Evolutionary conservation across 2,329 filamentous ascomycete species (phyloP), one percentile per base, ranked within the genome.

Genomic region (Fusarium verrucosum): DNA sequence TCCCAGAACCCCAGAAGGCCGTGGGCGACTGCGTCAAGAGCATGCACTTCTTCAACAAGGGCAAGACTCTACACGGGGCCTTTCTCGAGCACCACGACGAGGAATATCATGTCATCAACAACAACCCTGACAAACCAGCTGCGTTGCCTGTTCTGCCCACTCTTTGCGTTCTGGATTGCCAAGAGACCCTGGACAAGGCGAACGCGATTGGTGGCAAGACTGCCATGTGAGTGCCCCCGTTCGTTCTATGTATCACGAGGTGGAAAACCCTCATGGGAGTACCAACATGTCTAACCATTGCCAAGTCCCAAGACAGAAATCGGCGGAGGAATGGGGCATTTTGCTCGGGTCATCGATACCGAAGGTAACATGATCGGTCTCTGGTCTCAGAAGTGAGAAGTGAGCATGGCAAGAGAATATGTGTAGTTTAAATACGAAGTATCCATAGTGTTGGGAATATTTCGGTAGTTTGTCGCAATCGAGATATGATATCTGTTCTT

Each of bases 331-430:
- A 76, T 75, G 74, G 77, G 76, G 1, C 71, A 65, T 55, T 76
- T 75, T 58, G 76, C 75, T 32, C 73, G 76, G 4, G 72, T 79
- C 36, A 64, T 78, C 42, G 76, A 79, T 58, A 71, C 71, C 10
- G 77, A 80, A 66, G 76, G 75, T n/a, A 79, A 79, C 57, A 62
- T 76, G 68, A 69, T 76, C 37, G 73, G 76, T 23, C 59, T 76
- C 28, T 77, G 73, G 75, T 73, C 74, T 46, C 68, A 71, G 57
- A 65, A 74, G 20, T 74, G 65, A 70, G 45, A 32, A 73, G 22
- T 74, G 65, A 70, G 46, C 30, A 38, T 33, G n/a, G n/a, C 13
- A 26, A 20, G 42, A 49, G n/a, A n/a, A n/a, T n/a, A n/a, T n/a
- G n/a, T n/a, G n/a, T n/a, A n/a, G n/a, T n/a, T n/a, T n/a, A n/a